Conservation (phyloP, 768 basidiomycete species). For the Asterophora lycoperdoides region DNA sequence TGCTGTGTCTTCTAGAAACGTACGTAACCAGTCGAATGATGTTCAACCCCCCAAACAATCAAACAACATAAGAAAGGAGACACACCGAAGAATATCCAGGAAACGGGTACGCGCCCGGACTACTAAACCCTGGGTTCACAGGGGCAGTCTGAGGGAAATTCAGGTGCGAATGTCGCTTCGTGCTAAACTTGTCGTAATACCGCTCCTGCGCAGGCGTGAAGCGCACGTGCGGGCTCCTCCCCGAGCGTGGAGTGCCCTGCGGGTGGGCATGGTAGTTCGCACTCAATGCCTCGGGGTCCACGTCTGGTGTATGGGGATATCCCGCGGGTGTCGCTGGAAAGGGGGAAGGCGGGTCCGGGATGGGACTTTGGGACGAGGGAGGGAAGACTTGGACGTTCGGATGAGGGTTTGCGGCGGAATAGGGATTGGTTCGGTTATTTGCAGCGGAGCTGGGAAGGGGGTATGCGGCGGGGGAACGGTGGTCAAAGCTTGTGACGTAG, state of each 20-base stretch:
- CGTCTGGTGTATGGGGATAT: slow-evolving; percentile 12
- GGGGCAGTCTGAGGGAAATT: slow-evolving; percentile 17
- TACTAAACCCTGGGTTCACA: slow-evolving; percentile 10
- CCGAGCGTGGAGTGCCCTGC: slow-evolving; percentile 1
- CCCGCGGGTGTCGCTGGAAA: slow-evolving; percentile 15
- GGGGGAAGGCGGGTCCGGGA: slow-evolving; percentile 6
- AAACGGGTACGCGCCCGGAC: slow-evolving; percentile 16
- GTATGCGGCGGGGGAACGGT: slow-evolving; percentile 13
- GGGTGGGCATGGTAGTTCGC: slow-evolving; percentile 4
- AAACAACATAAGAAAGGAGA: slow-evolving; percentile 4
- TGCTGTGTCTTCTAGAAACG: slow-evolving; percentile 14
- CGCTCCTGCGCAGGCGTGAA: slow-evolving; percentile 12
- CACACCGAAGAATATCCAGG: slow-evolving; percentile 20
- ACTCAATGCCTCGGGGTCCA: not conserved
- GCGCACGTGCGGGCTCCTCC: slow-evolving; percentile 6
- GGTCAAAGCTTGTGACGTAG: slow-evolving; percentile 17
- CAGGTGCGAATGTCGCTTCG: not conserved
- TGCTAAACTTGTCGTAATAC: slow-evolving; percentile 11
- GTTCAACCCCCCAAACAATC: not conserved
- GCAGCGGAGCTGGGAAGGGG: slow-evolving; percentile 11
- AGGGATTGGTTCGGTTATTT: not conserved
- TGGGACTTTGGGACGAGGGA: not conserved
- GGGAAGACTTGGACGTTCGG: slow-evolving; percentile 7
- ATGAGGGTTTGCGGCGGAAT: slow-evolving; percentile 13
- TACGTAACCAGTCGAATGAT: slow-evolving; percentile 2